Base-by-base conservation (phyloP, 139 green algal genomes). In the Chlamydomonas asymmetrica region DNA sequence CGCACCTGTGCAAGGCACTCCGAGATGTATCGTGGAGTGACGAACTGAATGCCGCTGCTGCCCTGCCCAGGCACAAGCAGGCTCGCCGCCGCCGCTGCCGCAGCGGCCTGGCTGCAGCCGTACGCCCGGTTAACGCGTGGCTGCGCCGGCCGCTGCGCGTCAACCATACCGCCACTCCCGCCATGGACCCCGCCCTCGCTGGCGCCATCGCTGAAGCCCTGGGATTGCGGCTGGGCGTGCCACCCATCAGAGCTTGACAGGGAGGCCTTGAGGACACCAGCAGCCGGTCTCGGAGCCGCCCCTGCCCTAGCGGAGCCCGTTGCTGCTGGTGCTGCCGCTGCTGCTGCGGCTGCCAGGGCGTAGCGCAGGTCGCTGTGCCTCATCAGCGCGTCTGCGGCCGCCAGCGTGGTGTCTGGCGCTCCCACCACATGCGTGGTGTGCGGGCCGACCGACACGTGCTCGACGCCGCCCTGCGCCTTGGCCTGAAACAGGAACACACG, bases 381-480 rank as follows among this genome's bases (percentile, higher is more conserved):
- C 13, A 13, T 52, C 45, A 52, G 45, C 45, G 18, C 45, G 13
- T 52, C 45, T 10, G 45, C 13, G 45, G 13, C 13, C 45, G 13
- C 45, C 45, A 52, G 13, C 13, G 45, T 16, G 18, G 18, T 10
- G 45, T 16, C 45, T 1, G 29, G 66, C 69, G 54, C 59, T 10
- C 54, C 69, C 2, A 75, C 29, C 16, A 75, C 69, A 39, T 75
- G 69, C 5, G 69, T 75, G 37, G 69, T 75, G 27, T 9, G 27
- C 5, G n/a, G 27, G 3, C 39, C 29, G 7, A 75, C n/a, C 31
- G 54, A 59, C 54, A 63, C 62, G 32, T 75, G 54, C 56, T 75
- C 69, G 43, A 32, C 25, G 1, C 39, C 69, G 39, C 69, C 69
- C 16, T 54, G 54, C 37, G 35, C 43, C 69, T 75, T 75, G 20